A percentile compares a stretch with the other conserved stretches of the same genome.
phyloP scores from a whole-genome alignment of 495 filamentous ascomycete genomes.

The Haplographium delicatum region DNA sequence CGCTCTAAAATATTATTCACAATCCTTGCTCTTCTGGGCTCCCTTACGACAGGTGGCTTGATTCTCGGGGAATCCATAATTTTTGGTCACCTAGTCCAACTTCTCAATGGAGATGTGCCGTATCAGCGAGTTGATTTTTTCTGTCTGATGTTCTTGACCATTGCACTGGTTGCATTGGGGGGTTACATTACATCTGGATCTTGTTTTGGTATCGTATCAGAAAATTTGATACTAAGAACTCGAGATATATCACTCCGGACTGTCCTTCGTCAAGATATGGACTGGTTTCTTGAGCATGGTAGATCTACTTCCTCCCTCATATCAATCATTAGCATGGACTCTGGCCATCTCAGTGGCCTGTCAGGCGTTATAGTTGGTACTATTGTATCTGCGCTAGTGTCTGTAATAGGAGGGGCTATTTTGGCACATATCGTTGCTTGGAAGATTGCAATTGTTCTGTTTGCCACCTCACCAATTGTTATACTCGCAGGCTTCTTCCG shows the following conservation, averaged over 20 bases:
- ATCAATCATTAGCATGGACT: slow-evolving; percentile 46
- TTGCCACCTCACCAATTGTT: slow-evolving; percentile 46
- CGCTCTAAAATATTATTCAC: slow-evolving; percentile 8
- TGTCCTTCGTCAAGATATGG: slow-evolving; percentile 47
- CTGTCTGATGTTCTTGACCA: slow-evolving; percentile 51
- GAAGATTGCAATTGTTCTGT: slow-evolving; percentile 53
- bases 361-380: slow-evolving; percentile 35
- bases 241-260: slow-evolving; percentile 46
- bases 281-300: slow-evolving; percentile 48
- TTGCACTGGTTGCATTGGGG: slow-evolving; percentile 47
- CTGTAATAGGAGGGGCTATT: slow-evolving; percentile 42
- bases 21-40: slow-evolving; percentile 24
- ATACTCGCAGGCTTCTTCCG: slow-evolving; percentile 47
- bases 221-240: slow-evolving; percentile 45
- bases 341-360: slow-evolving; percentile 43
- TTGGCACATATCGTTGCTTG: slow-evolving; percentile 55
- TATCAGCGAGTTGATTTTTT: slow-evolving; percentile 37
- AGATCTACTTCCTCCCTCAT: slow-evolving; percentile 42
- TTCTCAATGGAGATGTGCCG: slow-evolving; percentile 29
- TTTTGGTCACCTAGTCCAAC: slow-evolving; percentile 43
- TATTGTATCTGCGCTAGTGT: slow-evolving; percentile 36
- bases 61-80: slow-evolving; percentile 49
- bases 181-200: slow-evolving; percentile 47
- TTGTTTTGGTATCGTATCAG: slow-evolving; percentile 46
- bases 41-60: slow-evolving; percentile 38